These are phyloP conservation scores for Bryoglossum gracile DNA, from an alignment of 495 filamentous ascomycete species.

Conservation along the genomic window DNA sequence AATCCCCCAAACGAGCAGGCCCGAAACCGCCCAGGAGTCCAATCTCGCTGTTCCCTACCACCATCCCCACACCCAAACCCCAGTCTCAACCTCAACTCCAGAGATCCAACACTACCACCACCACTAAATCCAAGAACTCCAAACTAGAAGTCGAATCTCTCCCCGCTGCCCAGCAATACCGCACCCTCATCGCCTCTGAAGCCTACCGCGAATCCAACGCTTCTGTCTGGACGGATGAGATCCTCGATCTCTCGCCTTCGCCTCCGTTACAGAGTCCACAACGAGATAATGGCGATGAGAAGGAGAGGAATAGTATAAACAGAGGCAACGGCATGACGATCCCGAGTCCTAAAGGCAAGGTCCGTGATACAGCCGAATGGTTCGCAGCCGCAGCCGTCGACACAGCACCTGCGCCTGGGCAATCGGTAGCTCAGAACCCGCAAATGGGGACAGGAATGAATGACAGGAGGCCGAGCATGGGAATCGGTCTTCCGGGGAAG, in stretches of 20 bases:
- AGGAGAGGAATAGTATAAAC: not conserved
- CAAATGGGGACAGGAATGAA: not conserved
- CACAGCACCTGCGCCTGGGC: not conserved
- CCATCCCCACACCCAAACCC: not conserved
- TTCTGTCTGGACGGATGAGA: slow-evolving; percentile 22
- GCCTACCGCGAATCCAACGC: slow-evolving; percentile 16
- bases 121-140: not conserved
- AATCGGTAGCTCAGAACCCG: not conserved
- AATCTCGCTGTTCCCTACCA: too few relatives aligned
- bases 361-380: slow-evolving; percentile 22
- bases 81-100: not conserved
- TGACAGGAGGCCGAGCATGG: not conserved
- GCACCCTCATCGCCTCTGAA: too few relatives aligned
- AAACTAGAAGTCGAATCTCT: not conserved
- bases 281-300: not conserved
- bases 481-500: not conserved
- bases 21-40: not conserved
- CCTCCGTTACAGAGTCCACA: slow-evolving; percentile 4
- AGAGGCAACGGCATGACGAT: slow-evolving; percentile 7
- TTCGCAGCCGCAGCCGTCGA: slow-evolving; percentile 5
- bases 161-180: too few relatives aligned
- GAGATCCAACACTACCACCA: not conserved
- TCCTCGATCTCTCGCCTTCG: slow-evolving; percentile 7
- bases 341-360: slow-evolving; percentile 6
- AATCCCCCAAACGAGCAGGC: not conserved